Evolutionary conservation across 495 filamentous ascomycete species (phyloP), one percentile per base, ranked within the genome.

Genomic region (Extremus antarcticus): DNA sequence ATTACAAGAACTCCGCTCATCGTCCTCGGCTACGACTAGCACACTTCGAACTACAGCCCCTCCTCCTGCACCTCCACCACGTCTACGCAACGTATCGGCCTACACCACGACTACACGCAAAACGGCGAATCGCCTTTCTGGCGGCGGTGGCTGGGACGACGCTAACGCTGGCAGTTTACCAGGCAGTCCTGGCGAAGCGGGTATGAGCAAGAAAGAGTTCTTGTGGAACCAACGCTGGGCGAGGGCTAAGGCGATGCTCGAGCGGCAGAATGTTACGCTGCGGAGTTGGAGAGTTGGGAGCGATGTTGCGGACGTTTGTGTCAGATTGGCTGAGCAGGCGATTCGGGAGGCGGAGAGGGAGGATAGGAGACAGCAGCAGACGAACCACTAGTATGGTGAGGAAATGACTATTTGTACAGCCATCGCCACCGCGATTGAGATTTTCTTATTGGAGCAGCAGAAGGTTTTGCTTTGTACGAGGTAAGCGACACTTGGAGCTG

Each of bases 201-300:
- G 43, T 16, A 51, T 77, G 11, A 91, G 82, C 59, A 94, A 90
- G 64, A 88, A 89, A 32, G 78, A 94, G 52, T 84, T 89, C 47
- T 64, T 94, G 21, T 99, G 94, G 94, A 71, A 76, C 51, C 77
- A 84, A 53, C 73, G 94, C 48, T 87, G 90, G 80, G 80, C 78
- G 56, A 71, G 81, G 8, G 92, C 94, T 1, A 80, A 85, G 53
- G 76, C 83, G 25, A 70, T 83, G 8, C 75, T 97, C 9, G 79
- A 80, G 3, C 65, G 74, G 0, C 72, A 79, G 49, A 86, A 85
- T 1, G 88, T 97, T 0, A 69, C 80, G 57, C 68, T 99, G 54
- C 80, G 85, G 55, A 90, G 79, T 55, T 98, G 92, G 92, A 77
- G 88, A 43, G 79, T 80, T 3, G 92, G 92, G 0, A 75, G 73